These are phyloP conservation scores for Groenewaldozyma auringiensis DNA, from an alignment of 1,139 yeast genomes.

Conservation along the genomic window DNA sequence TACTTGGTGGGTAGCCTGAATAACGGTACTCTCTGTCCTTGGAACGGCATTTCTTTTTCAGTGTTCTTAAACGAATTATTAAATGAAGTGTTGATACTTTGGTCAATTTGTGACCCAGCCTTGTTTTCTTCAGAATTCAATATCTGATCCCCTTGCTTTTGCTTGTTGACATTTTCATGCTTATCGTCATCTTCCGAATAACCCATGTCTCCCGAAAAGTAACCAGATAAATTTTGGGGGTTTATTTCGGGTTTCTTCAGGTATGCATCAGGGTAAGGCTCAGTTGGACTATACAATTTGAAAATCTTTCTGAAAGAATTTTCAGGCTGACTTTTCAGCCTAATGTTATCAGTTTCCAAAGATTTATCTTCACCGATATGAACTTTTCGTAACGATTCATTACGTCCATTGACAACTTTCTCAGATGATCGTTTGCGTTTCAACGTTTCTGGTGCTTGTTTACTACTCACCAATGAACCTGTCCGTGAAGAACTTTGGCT, in stretches of 20 bases:
- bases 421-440: background rate
- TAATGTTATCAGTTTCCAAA: no score
- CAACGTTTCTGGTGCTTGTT: background rate
- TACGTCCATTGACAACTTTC: background rate
- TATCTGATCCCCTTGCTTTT: background rate
- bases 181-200: background rate
- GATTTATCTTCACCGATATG: background rate
- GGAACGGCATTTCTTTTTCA: background rate
- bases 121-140: background rate
- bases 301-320: background rate
- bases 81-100: background rate
- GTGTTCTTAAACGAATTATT: background rate
- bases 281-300: background rate
- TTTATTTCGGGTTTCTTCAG: no score
- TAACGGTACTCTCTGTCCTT: background rate
- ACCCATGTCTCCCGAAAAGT: background rate
- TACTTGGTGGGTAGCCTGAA: conserved; percentile 7
- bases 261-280: background rate
- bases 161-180: background rate
- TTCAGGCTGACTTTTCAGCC: no score
- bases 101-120: no score
- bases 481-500: background rate
- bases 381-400: no score
- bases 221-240: background rate
- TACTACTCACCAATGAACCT: no score